Base-by-base conservation (phyloP, 2,329 filamentous ascomycete genomes). In the Torrubiella hemipterigena region DNA sequence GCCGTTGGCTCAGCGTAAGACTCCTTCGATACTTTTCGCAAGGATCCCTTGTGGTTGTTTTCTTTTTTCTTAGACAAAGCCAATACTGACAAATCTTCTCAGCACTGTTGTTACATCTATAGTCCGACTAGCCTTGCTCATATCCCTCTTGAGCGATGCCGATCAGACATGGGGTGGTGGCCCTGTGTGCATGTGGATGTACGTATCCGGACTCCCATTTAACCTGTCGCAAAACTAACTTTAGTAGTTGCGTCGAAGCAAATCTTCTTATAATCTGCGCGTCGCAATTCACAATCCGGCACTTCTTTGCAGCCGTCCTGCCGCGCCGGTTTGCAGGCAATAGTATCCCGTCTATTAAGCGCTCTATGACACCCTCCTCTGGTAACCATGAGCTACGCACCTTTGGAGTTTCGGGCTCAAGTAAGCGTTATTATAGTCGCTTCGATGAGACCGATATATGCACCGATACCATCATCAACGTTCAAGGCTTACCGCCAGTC, bases 261-360 rank as follows among this genome's bases (percentile, higher is more conserved):
- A 59, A 58, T 16, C 45, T 58, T 0, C 47, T 56, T 23, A 47
- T 58, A 22, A 50, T 58, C 16, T 58, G 54, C 35, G 51, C 49
- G 15, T 57, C 24, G 33, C 12, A n/a, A 14, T 24, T 14, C 12
- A 24, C 22, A 5, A 12, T 55, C 9, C 46, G 47, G 16, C 44
- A 47, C 12, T 55, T 54, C 41, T 37, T 52, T 31, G 35, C 34
- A 10, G 43, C 47, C 28, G 38, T 52, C 2, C 43, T 47, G 9
- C 51, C 49, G 2, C 34, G 24, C 8, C 25, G 45, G 17, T 33
- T 47, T 17, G 41, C 39, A 17, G 41, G 38, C 5, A 27, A 18
- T 10, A 27, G 11, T 12, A 11, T 5, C 6, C 6, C 5, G 14
- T 24, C 22, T 11, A 24, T 11, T 14, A 24, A 24, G 14, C 12